Base-by-base conservation (phyloP, 1,139 yeast species). In the Diutina mesorugosa region DNA sequence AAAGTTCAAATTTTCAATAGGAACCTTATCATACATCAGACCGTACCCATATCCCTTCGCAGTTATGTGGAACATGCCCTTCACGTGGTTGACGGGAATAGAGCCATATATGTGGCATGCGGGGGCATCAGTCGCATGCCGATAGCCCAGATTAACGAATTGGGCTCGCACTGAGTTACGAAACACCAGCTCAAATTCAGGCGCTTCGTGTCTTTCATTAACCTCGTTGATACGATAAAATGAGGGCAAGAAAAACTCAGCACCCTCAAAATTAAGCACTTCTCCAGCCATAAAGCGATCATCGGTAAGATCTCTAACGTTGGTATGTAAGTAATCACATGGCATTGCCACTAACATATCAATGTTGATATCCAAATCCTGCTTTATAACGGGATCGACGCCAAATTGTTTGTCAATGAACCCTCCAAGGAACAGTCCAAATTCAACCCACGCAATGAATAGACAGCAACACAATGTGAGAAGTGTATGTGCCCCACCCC, bases 61-160 rank as follows among this genome's bases (percentile, higher is more conserved):
- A 1, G 95, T 87, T 55, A 93, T 85, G 64, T 86, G 91, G 64
- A 93, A 81, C 60, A 87, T 90, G 10, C 99, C 99, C 57, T 76
- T 74, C 4, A 93, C 96, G 63, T 87, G 85, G 64, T 88, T 90
- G 3, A 93, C 93, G 0, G 95, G 95, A 55, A 93, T 78, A 0
- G 86, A 77, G 1, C 99, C 99, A 65, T 81, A 90, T 2, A 93
- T 81, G 61, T 93, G 90, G 68, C 99, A 93, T 2, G 95, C 95
- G 6, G 90, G 87, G 0, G 84, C 81, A 3, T 80, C 85, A 55
- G 75, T 76, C 61, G 77, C 72, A 14, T 64, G 60, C 45, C 73
- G 67, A 3, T 64, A 61, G 2, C 84, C 84, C 26, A 66, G 61
- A 2, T 69, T 63, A 59, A 79, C 70, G 62, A 81, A 87, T 61